Percentiles rank a stretch among this genome's conserved stretches.
phyloP scores from a whole-genome alignment of 1,284 basidiomycete genomes.

The Ceratobasidium sp. region DNA sequence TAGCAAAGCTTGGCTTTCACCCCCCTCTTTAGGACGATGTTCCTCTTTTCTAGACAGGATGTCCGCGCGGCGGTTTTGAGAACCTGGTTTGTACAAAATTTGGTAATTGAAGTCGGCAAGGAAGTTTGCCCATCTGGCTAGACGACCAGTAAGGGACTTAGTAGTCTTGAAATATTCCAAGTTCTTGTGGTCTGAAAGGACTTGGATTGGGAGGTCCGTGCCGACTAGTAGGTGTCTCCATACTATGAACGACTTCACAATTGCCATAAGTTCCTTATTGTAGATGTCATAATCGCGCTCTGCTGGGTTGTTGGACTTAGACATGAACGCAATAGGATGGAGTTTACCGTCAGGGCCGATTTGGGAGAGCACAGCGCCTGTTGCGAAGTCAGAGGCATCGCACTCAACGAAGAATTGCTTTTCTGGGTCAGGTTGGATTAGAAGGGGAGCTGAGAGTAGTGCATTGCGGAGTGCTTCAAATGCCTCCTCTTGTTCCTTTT shows the following conservation, averaged over 20 bases:
- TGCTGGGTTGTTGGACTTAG: no score
- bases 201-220: background rate
- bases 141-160: background rate
- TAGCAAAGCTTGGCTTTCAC: conserved; percentile 27
- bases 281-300: conserved; percentile 38
- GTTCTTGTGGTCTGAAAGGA: conserved; percentile 18
- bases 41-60: conserved; percentile 61
- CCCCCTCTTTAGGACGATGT: conserved; percentile 45
- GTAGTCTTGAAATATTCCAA: conserved; percentile 8
- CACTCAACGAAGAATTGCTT: conserved; percentile 42
- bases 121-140: conserved; percentile 60
- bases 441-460: conserved; percentile 9
- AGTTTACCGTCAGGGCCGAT: background rate
- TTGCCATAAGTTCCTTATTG: conserved; percentile 42
- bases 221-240: conserved; percentile 43
- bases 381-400: conserved; percentile 32
- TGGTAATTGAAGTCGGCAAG: conserved; percentile 59
- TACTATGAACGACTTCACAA: conserved; percentile 25
- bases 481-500: conserved; percentile 46
- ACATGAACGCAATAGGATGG: no score
- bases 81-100: conserved; percentile 61
- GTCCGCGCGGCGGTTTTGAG: conserved; percentile 58
- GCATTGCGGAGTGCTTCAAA: conserved; percentile 54
- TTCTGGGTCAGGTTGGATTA: conserved; percentile 27
- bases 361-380: conserved; percentile 50